These are phyloP conservation scores for Margaritispora aquatica DNA, from an alignment of 495 filamentous ascomycete species.

Conservation along the genomic window DNA sequence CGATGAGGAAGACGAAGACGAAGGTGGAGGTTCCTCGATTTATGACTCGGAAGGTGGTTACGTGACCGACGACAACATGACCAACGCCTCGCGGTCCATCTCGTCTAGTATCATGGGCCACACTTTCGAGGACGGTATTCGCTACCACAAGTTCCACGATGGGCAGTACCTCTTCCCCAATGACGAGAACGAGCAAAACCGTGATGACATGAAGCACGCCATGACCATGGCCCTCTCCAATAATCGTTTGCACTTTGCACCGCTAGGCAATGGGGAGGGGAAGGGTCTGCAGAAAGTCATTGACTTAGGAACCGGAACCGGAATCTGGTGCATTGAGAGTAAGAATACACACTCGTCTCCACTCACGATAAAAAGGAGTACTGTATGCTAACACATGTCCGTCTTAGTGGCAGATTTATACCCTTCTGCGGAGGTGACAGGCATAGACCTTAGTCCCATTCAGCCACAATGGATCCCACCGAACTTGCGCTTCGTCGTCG, in stretches of 20 bases:
- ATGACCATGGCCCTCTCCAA: constrained; percentile 35
- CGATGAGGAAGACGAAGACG: no score
- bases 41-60: not conserved
- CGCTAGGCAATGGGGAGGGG: no score
- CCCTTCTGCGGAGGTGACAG: constrained; percentile 44
- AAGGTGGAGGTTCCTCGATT: no score
- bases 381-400: not conserved
- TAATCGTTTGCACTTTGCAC: constrained; percentile 35
- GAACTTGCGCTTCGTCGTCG: constrained; percentile 43
- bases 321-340: constrained; percentile 50
- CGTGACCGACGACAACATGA: not conserved
- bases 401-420: constrained; percentile 20
- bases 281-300: constrained; percentile 23
- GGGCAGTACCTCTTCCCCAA: constrained; percentile 32
- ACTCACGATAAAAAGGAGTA: not conserved
- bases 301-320: not conserved
- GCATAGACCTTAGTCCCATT: constrained; percentile 36
- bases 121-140: constrained; percentile 26
- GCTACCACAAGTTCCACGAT: constrained; percentile 31
- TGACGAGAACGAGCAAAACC: constrained; percentile 18
- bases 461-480: constrained; percentile 32
- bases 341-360: not conserved
- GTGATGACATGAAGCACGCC: constrained; percentile 26
- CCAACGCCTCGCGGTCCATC: not conserved
- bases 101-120: not conserved